Evolutionary conservation across 768 basidiomycete genomes (phyloP), one percentile per base, ranked within the genome.

Genomic region (Mycena epipterygia): DNA sequence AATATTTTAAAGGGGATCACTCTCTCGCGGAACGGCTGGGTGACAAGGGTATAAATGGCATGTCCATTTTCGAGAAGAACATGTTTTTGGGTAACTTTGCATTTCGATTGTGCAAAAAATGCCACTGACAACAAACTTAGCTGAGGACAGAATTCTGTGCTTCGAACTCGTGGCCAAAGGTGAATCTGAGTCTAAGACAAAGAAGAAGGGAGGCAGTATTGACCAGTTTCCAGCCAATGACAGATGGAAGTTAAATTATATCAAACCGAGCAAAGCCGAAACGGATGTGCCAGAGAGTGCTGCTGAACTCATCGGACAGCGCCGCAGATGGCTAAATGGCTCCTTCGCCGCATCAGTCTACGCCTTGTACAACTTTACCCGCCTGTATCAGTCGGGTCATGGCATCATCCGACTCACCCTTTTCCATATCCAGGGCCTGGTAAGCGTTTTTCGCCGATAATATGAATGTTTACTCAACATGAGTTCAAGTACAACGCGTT

Each of bases 1-100:
- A 94, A 75, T 94, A 93, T 80, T 94, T 94, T 85, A 91, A 93
- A 75, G 93, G 93, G 73, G 95, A 96, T 79, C 92, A 93, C 78
- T 93, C 92, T 33, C 84, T 98, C 76, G 95, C 97, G 19, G 95
- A 95, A 70, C 91, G 97, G 63, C 89, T 97, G 44, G 97, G 97
- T 16, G 84, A 90, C 35, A 97, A 97, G 82, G 97, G 97, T 80
- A 95, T 97, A 63, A 90, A 97, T 70, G 96, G 96, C 49, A 97
- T 97, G 96, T 91, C 93, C 79, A 97, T 98, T 75, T 97, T 98
- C 84, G 95, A 94, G 44, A 97, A 97, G 84, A 97, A 96, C 80
- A 93, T 91, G 90, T 90, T 90, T 83, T 81, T 93, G 76, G 93
- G 92, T 68, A 92, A 92, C 1, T 30, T 44, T 9, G 27, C 52